Base-by-base conservation (phyloP, 352 stramenopile species). In the Thalassiosira livingstoniorum region DNA sequence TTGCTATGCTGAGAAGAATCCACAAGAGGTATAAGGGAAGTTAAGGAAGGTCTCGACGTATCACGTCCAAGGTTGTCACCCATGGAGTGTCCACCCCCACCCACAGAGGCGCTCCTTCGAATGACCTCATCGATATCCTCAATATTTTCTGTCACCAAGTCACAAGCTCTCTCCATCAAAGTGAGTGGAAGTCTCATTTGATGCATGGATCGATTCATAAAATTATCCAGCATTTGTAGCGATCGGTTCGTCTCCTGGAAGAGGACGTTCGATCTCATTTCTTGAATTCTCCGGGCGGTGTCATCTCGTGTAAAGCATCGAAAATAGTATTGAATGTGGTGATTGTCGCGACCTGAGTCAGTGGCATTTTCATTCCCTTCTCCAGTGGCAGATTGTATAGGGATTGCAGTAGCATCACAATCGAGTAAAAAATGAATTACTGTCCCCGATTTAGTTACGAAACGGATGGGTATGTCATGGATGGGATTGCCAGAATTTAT, bases 281-380 rank as follows among this genome's bases (percentile, higher is more conserved):
- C 82, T 63, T 82, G 83, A 42, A 90, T 90, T 21, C 63, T 70
- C 4, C 83, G 76, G 13, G 67, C 47, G 23, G 83, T 92, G 68
- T 92, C 88, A 68, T 93, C 88, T 13, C 89, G 67, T 1, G 73
- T 86, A 74, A 89, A 88, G 66, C 68, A 85, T 2, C 81, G 81
- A 62, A 69, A 85, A 45, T 88, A 88, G 39, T 70, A 2, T 42
- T 21, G 21, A 42, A 70, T 25, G 51, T 25, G 45, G 34, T 32
- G 76, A 27, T 10, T 75, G 45, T 53, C 42, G 21, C 2, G 29
- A 23, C 23, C 79, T n/a, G n/a, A n/a, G 34, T 57, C 51, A 27
- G 63, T 53, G 42, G 61, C 42, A 47, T 78, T 81, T 62, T 67
- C 61, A 51, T 57, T 63, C 2, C 15, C 43, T 42, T 55, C 35